Evolutionary conservation across 352 stramenopile genomes (phyloP), one percentile per base, ranked within the genome.

Genomic region (Saprolegnia parasitica): DNA sequence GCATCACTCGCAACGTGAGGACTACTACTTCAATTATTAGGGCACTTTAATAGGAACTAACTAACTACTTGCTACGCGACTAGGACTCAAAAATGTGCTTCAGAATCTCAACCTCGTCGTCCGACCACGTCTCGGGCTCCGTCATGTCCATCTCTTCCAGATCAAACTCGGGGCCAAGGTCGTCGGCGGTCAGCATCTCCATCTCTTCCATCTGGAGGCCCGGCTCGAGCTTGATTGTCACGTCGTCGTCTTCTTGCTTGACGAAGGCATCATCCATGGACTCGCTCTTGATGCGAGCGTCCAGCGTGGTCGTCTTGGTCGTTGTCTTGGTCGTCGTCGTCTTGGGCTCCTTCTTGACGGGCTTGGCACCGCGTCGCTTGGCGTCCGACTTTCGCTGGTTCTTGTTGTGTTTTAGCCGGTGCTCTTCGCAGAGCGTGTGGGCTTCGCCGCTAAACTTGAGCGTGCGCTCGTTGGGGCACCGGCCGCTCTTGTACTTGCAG

Each of bases 361-460:
- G n/a, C 20, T 60, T 60, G 24, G 52, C 20, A 20, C 63, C 63
- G 35, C 63, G 63, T 70, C 63, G 63, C 45, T 72, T 72, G n/a
- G 56, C 60, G 32, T 72, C 66, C 56, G 60, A 67, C 58, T 72
- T 72, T 29, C 66, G 66, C 52, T 72, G 66, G 58, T 72, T 72
- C 35, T 67, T 72, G 58, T 72, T 72, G 49, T 72, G 66, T 21
- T 72, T 72, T 23, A 67, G 29, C 2, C 66, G 56, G 21, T 72
- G 66, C 26, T 72, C 56, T 66, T 72, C 66, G 47, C 66, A 72
- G 0, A 72, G 58, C 23, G 56, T 72, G 24, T 72, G 66, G 9
- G 66, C 39, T 42, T 67, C 60, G 29, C 66, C 66, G 32, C 60
- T 72, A 58, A 72, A 66, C 47, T 72, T 72, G 24, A 72, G n/a